Conservation (phyloP, 495 filamentous ascomycete species). For the Xylaria castorea region DNA sequence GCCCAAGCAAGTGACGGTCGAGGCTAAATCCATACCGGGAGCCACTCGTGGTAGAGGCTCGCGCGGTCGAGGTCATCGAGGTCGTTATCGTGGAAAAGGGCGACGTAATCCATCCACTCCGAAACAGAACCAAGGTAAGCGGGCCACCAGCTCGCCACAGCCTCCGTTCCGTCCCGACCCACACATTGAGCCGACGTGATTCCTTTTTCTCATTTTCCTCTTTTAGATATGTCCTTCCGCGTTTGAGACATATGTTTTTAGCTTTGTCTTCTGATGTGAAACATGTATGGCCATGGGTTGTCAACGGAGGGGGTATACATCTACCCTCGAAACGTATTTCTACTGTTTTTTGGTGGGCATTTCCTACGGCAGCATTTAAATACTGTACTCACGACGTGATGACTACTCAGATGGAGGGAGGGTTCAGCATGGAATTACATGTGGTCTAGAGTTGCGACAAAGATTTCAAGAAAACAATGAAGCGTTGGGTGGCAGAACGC, state of each 20-base stretch:
- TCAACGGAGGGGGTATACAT: constrained; percentile 12
- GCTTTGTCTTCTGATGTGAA: background rate
- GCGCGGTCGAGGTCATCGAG: constrained; percentile 36
- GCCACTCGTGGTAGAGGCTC: constrained; percentile 32
- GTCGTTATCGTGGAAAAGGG: constrained; percentile 37
- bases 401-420: constrained; percentile 1
- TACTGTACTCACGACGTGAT: constrained; percentile 14
- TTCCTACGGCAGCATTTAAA: constrained; percentile 13
- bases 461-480: constrained; percentile 12
- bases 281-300: constrained; percentile 3
- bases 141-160: background rate
- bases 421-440: constrained; percentile 14
- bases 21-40: constrained; percentile 25
- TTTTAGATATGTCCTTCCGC: background rate
- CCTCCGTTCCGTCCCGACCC: background rate
- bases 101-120: constrained; percentile 32
- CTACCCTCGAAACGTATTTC: background rate
- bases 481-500: background rate
- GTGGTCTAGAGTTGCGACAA: constrained; percentile 21
- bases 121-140: constrained; percentile 26
- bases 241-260: constrained; percentile 5
- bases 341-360: constrained; percentile 1
- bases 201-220: background rate
- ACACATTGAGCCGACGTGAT: background rate
- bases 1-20: constrained; percentile 6